phyloP scores from a whole-genome alignment of 1,284 basidiomycete species.

The Trichosporon sp. region DNA sequence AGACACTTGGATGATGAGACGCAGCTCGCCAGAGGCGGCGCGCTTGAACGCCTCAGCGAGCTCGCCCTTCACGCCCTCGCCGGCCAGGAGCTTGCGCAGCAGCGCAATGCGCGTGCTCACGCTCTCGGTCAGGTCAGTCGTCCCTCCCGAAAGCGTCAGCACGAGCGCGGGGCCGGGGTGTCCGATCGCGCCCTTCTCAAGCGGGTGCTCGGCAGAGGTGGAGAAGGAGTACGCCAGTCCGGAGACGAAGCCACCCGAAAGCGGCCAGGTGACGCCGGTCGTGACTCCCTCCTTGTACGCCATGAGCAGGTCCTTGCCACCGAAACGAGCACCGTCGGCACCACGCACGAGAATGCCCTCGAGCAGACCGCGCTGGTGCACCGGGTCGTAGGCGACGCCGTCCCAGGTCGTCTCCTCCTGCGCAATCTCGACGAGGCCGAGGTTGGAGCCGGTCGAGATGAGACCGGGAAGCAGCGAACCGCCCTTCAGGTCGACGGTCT shows the following conservation, averaged over 20 bases:
- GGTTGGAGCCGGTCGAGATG: conserved; percentile 54
- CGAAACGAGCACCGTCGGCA: conserved; percentile 72
- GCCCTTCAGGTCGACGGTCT: conserved; percentile 55
- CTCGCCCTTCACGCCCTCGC: conserved; percentile 40
- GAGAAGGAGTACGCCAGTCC: conserved; percentile 71
- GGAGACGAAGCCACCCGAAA: conserved; percentile 58
- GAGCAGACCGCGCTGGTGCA: conserved; percentile 56
- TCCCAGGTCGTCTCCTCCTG: conserved; percentile 69
- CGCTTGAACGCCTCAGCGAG: conserved; percentile 63
- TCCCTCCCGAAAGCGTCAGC: conserved; percentile 61
- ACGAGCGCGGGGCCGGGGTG: conserved; percentile 72
- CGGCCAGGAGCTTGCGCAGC: conserved; percentile 65
- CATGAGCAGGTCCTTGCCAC: conserved; percentile 67
- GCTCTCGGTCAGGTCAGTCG: conserved; percentile 51
- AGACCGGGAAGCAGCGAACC: conserved; percentile 57
- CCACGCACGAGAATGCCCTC: conserved; percentile 66
- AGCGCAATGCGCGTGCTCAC: conserved; percentile 72
- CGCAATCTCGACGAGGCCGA: conserved; percentile 58
- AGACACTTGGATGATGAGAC: conserved; percentile 70
- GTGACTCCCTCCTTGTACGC: conserved; percentile 64
- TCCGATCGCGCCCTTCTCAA: conserved; percentile 70
- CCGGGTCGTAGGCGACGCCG: conserved; percentile 54
- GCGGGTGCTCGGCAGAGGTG: conserved; percentile 64
- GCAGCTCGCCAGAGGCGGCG: conserved; percentile 65
- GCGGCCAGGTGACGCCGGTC: conserved; percentile 61